Evolutionary conservation across 371 early-diverging fungal genomes (phyloP), one percentile per base, ranked within the genome.

Genomic region (Dinochytrium kinnereticum): DNA sequence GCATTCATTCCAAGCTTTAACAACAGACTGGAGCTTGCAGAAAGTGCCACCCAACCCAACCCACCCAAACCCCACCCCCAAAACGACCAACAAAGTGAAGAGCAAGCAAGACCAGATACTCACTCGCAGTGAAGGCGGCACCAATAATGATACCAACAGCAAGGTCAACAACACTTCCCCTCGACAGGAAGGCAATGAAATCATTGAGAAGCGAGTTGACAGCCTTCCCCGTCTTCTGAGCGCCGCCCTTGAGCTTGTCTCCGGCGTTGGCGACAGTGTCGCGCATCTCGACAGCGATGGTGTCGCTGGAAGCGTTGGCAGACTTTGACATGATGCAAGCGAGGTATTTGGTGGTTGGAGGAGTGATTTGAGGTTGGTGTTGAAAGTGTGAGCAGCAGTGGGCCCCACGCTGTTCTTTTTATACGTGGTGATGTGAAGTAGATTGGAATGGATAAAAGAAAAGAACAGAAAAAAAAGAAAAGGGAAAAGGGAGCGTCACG

Each of bases 71-170:
- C n/a, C n/a, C n/a, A n/a, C n/a, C n/a, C n/a, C n/a, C n/a, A n/a
- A n/a, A n/a, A n/a, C n/a, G n/a, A n/a, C n/a, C n/a, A n/a, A n/a
- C n/a, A n/a, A n/a, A n/a, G n/a, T n/a, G n/a, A n/a, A n/a, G n/a
- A n/a, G n/a, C n/a, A n/a, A n/a, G n/a, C n/a, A n/a, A n/a, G n/a
- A n/a, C n/a, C n/a, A n/a, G 50, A 3, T 51, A 49, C 55, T 51
- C 34, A 59, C 59, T 19, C 21, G 77, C 68, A 5, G 79, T 81
- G 77, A 87, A 87, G n/a, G 85, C 83, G 36, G 80, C 77, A 77
- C 89, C 87, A 21, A 87, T 78, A 49, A 87, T 81, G 50, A 87
- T 69, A 68, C 78, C 77, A n/a, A 77, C 74, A 26, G 79, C 79
- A 39, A 82, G 72, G 65, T 80, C 80, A 24, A 80, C 74, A 33